Conservation (phyloP, 2,329 filamentous ascomycete genomes). For the Basipetospora chlamydospora region DNA sequence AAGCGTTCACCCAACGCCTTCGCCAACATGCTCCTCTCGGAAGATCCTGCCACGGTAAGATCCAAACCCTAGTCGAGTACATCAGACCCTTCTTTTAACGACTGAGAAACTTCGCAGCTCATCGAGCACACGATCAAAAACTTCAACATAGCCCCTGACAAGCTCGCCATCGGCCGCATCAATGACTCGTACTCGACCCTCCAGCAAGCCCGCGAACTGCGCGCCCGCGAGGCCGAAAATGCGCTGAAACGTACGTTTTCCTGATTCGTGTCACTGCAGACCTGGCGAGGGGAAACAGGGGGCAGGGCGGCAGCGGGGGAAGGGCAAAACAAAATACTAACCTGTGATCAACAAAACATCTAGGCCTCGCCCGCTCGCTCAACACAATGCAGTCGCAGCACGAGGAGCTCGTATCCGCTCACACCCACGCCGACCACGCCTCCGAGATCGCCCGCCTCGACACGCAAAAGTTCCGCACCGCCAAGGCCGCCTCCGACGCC, state of each 20-base stretch:
- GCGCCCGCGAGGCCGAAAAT: conserved; percentile 54
- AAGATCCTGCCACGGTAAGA: conserved; percentile 72
- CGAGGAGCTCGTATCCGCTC: conserved; percentile 56
- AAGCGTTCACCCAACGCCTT: no score
- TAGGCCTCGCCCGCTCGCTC: conserved; percentile 58
- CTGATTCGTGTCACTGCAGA: neutral
- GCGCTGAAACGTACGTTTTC: conserved; percentile 42
- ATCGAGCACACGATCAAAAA: conserved; percentile 85
- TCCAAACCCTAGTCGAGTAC: no score
- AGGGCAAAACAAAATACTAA: no score
- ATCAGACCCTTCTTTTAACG: no score
- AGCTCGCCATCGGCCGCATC: conserved; percentile 67
- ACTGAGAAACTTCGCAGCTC: conserved; percentile 37
- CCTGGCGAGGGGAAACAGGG: conserved; percentile 14
- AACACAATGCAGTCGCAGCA: conserved; percentile 63
- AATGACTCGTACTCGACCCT: conserved; percentile 71
- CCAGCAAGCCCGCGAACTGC: conserved; percentile 68
- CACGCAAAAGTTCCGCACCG: conserved; percentile 84
- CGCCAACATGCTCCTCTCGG: conserved; percentile 83
- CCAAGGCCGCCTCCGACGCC: conserved; percentile 78
- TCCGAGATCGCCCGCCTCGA: conserved; percentile 75
- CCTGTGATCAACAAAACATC: neutral
- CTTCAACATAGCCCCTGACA: conserved; percentile 90
- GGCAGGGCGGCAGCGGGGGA: neutral
- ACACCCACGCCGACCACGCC: conserved; percentile 69